Evolutionary conservation across 2,329 filamentous ascomycete genomes (phyloP).

Genomic region (Colletotrichum caudatum): DNA sequence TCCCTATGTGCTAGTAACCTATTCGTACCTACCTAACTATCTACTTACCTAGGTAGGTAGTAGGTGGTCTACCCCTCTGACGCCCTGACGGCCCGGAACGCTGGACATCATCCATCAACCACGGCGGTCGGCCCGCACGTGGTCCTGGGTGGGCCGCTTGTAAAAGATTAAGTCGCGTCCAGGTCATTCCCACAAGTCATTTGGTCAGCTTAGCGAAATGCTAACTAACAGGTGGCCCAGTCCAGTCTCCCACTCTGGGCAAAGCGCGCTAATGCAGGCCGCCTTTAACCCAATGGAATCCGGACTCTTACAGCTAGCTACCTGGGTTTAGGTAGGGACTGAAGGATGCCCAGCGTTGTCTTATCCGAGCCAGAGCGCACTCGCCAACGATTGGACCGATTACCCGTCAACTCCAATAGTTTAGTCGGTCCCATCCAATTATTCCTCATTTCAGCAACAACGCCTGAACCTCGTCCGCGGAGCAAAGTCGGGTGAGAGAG

Average conservation of each 20-base stretch:
- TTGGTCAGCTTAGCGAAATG: slow-evolving; percentile 8
- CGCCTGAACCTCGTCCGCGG: slow-evolving; percentile 14
- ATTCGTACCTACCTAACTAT: background rate
- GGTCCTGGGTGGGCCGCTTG: background rate
- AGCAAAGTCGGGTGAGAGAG: slow-evolving; percentile 8
- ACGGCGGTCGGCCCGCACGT: background rate
- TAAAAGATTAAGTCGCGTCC: background rate
- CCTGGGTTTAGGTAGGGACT: background rate
- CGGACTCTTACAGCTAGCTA: slow-evolving; percentile 8
- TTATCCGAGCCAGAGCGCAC: slow-evolving; percentile 24
- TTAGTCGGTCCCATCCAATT: slow-evolving; percentile 26
- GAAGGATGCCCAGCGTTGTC: slow-evolving; percentile 20
- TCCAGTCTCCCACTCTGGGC: slow-evolving; percentile 9
- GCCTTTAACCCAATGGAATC: slow-evolving; percentile 26
- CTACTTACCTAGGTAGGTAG: background rate
- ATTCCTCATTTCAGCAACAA: slow-evolving; percentile 18
- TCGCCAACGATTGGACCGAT: slow-evolving; percentile 39
- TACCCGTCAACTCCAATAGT: slow-evolving; percentile 14
- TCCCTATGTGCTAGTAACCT: too few species aligned
- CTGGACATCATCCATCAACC: background rate
- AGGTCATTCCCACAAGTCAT: background rate
- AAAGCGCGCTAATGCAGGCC: slow-evolving; percentile 30
- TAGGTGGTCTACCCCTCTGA: background rate
- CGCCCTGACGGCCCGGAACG: background rate
- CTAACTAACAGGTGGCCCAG: background rate